These are phyloP conservation scores for Venturia asperata DNA, from an alignment of 2,329 filamentous ascomycete species.

Conservation along the genomic window DNA sequence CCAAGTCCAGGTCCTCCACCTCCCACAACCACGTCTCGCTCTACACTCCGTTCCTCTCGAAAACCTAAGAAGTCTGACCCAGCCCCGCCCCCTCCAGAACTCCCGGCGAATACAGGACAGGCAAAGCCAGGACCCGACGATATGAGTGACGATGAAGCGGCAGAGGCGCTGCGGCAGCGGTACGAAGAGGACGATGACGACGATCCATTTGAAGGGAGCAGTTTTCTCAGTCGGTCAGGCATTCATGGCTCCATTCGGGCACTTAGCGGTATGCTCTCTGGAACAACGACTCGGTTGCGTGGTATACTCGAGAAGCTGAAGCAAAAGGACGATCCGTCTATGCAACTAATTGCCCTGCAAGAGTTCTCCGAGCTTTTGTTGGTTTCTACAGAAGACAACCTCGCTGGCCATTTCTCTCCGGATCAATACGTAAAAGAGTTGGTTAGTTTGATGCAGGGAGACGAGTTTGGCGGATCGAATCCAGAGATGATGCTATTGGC, in stretches of 20 bases:
- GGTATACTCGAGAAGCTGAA: conserved; percentile 55
- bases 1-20: conserved; percentile 22
- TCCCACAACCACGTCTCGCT: conserved; percentile 19
- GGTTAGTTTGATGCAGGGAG: conserved; percentile 83
- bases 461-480: conserved; percentile 81
- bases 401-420: conserved; percentile 89
- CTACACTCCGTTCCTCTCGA: conserved; percentile 15
- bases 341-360: conserved; percentile 86
- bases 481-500: conserved; percentile 96
- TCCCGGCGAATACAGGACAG: neutral
- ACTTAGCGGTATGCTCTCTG: conserved; percentile 85
- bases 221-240: conserved; percentile 60
- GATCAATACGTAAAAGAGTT: conserved; percentile 95
- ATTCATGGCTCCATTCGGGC: conserved; percentile 78
- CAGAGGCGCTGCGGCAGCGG: conserved; percentile 53
- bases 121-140: neutral
- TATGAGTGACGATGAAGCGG: conserved; percentile 44
- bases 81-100: conserved; percentile 30
- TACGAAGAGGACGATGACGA: conserved; percentile 42
- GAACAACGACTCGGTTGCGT: conserved; percentile 55
- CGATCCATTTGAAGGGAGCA: conserved; percentile 49
- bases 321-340: conserved; percentile 74
- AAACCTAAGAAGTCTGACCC: conserved; percentile 13
- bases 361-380: conserved; percentile 89
- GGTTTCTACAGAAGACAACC: conserved; percentile 92